Conservation (phyloP, 2,329 filamentous ascomycete genomes). For the Chrysosporium keratinophilum region DNA sequence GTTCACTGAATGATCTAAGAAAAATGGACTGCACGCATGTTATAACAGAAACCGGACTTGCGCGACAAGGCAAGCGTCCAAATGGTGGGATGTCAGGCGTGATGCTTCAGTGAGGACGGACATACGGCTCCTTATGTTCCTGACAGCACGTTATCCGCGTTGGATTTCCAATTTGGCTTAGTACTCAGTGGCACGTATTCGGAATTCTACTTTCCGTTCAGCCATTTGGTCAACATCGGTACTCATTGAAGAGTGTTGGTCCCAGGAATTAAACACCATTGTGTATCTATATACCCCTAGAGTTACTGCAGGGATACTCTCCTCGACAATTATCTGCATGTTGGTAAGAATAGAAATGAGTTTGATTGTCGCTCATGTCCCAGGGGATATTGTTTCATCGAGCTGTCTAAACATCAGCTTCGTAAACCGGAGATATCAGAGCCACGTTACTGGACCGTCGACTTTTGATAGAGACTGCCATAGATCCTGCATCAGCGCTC, state of each 20-base stretch:
- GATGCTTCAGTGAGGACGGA: background rate
- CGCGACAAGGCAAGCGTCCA: too few relatives aligned
- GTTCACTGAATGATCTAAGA: conserved; percentile 38
- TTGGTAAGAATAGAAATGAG: too few relatives aligned
- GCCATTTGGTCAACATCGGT: background rate
- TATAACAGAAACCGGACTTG: too few relatives aligned
- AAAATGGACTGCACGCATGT: background rate
- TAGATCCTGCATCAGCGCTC: background rate
- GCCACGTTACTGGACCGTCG: too few relatives aligned
- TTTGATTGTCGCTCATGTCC: too few relatives aligned
- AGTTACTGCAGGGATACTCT: too few relatives aligned
- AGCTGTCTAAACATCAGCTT: too few relatives aligned
- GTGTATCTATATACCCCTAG: background rate
- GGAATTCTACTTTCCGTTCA: background rate
- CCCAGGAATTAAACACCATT: too few relatives aligned
- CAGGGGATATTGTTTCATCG: too few relatives aligned
- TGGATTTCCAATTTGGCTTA: background rate
- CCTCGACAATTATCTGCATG: too few relatives aligned
- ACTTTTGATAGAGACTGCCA: background rate
- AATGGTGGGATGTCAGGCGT: background rate
- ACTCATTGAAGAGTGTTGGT: background rate
- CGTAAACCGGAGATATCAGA: too few relatives aligned
- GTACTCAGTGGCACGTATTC: background rate
- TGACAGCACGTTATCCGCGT: background rate
- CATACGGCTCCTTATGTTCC: background rate